Evolutionary conservation across 352 stramenopile species (phyloP).

Genomic region (Pythium myriotylum): DNA sequence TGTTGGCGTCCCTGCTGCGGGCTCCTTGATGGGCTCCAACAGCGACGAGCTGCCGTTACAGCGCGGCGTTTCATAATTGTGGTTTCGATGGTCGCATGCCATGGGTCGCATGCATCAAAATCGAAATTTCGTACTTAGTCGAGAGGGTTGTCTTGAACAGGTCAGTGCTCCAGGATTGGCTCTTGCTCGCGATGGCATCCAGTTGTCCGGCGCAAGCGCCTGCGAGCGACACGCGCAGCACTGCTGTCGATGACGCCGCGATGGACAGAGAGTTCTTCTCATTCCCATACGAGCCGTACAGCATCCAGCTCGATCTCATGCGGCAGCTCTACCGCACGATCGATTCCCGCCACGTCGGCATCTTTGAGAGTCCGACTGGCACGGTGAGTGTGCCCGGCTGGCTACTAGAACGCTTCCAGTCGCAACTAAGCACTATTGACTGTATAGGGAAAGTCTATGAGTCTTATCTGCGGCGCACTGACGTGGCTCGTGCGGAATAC

Average conservation of each 20-base stretch:
- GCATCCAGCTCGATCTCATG: constrained; percentile 91
- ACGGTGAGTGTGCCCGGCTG: neutral
- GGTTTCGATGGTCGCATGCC: neutral
- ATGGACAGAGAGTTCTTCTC: constrained; percentile 69
- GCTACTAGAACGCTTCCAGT: neutral
- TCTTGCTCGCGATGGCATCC: neutral
- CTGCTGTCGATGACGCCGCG: neutral
- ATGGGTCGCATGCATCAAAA: neutral
- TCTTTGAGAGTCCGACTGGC: constrained; percentile 93
- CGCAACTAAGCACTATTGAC: neutral
- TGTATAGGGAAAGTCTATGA: constrained; percentile 89
- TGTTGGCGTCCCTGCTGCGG: neutral
- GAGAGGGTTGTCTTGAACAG: no score
- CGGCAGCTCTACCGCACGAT: constrained; percentile 82
- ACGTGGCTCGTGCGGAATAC: constrained; percentile 83
- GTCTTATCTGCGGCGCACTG: constrained; percentile 88
- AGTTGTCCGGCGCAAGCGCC: no score
- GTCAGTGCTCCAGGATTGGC: no score
- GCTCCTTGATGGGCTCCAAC: neutral
- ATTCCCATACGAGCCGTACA: constrained; percentile 91
- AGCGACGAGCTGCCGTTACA: constrained; percentile 6
- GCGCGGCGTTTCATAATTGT: neutral
- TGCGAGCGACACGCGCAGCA: neutral
- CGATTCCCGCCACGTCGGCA: constrained; percentile 81
- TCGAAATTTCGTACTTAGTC: no score